phyloP scores from a whole-genome alignment of 2,329 filamentous ascomycete genomes.

The Berkeleyomyces rouxiae region DNA sequence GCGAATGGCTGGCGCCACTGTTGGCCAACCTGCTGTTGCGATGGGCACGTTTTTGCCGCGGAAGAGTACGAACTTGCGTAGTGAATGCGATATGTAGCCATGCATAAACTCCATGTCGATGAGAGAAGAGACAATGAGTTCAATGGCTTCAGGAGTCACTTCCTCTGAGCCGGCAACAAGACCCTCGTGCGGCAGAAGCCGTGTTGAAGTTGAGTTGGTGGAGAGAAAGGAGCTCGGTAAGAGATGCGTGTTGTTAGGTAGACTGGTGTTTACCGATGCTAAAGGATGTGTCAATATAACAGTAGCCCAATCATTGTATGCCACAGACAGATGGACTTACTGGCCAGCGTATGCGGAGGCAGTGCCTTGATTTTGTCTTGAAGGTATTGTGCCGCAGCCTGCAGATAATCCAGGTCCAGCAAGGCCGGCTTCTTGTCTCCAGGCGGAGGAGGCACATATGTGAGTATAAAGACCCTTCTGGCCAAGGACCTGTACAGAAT shows the following conservation, averaged over 20 bases:
- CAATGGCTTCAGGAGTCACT: slow-evolving; percentile 48
- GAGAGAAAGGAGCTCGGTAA: not conserved
- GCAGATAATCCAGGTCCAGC: slow-evolving; percentile 53
- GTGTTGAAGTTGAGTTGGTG: slow-evolving; percentile 20
- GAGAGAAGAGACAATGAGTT: slow-evolving; percentile 59
- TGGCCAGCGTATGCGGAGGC: slow-evolving; percentile 9
- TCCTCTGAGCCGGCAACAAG: slow-evolving; percentile 46
- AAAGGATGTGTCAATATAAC: not conserved
- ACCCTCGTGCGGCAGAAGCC: slow-evolving; percentile 39
- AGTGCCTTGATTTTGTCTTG: slow-evolving; percentile 44
- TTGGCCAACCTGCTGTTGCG: slow-evolving; percentile 58
- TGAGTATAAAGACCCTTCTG: slow-evolving; percentile 60
- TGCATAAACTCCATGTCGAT: slow-evolving; percentile 66
- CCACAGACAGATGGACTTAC: not conserved
- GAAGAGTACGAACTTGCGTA: slow-evolving; percentile 61
- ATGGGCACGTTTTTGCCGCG: slow-evolving; percentile 40
- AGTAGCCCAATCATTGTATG: not conserved
- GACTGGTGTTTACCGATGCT: slow-evolving; percentile 10
- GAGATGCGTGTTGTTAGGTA: slow-evolving; percentile 8
- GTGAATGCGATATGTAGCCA: slow-evolving; percentile 67
- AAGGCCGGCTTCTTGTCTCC: slow-evolving; percentile 48
- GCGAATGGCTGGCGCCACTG: slow-evolving; percentile 51
- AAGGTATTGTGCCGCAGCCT: slow-evolving; percentile 44
- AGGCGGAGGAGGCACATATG: slow-evolving; percentile 50
- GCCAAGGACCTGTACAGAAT: slow-evolving; percentile 73